Base-by-base conservation (phyloP, 2,329 filamentous ascomycete species). In the Trichoderma sp. region DNA sequence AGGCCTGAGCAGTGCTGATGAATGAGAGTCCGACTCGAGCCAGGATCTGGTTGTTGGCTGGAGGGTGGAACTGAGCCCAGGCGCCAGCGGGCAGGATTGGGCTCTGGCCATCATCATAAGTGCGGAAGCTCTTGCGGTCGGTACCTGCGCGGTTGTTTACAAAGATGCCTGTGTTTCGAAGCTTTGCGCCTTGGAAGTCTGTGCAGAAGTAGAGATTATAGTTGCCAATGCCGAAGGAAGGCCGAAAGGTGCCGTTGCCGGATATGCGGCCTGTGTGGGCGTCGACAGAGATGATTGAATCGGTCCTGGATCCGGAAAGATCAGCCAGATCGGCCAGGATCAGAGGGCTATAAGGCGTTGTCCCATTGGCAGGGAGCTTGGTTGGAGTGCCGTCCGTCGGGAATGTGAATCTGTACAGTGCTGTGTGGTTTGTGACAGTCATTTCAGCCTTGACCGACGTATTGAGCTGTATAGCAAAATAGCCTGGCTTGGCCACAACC, bases 21-120 rank as follows among this genome's bases (percentile, higher is more conserved):
- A 93, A 93, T 43, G 90, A 93, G 8, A 93, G 77, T 0, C 91
- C 91, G 18, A 93, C 90, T 16, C 92, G 84, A 24, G 85, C 89
- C 28, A 88, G 74, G 32, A 94, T 84, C 26, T 83, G 81, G 24
- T 83, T 82, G 28, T 69, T 68, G 11, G 68, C 54, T 13, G 75
- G 73, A 2, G 65, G 59, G 21, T 87, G 76, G 71, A 93, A 92
- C 72, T 88, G 87, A 8, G 86, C 79, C 82, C 88, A 93, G 1
- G 86, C 87, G 16, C 90, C 90, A 0, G 79, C 83, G 7, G 83
- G 75, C 4, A 73, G 55, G 32, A 66, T 63, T 55, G 30, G 71
- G 21, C 24, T 39, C 28, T 71, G 63, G 8, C 80, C 80, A 16
- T 76, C 70, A 5, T 60, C 75, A 3, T 78, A 74, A 5, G 74